Evolutionary conservation across 441 rosid genomes (phyloP).

Genomic region (Jatropha multifida): DNA sequence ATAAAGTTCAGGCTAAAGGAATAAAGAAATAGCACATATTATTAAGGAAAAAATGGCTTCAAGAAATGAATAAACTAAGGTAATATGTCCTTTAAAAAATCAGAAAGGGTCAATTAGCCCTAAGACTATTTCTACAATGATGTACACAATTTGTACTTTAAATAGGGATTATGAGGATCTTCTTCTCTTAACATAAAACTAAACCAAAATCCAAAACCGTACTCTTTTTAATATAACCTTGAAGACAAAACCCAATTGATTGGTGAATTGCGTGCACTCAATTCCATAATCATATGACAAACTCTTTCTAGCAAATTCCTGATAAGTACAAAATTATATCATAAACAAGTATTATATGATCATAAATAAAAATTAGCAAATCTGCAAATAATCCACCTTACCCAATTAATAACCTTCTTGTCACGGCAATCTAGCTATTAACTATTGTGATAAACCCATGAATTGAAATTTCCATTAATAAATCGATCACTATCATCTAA

Average conservation of each 20-base stretch:
- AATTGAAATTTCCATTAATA: not conserved
- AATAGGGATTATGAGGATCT: not conserved
- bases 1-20: too few species aligned
- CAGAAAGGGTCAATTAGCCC: not conserved
- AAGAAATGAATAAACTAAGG: not conserved
- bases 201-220: not conserved
- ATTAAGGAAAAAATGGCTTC: not conserved
- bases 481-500: constrained; percentile 4
- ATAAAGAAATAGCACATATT: too few species aligned
- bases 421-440: constrained; percentile 10
- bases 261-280: not conserved
- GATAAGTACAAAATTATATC: constrained; percentile 12
- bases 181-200: not conserved
- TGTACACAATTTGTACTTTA: not conserved
- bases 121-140: not conserved
- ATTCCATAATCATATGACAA: not conserved
- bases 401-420: constrained; percentile 5
- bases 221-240: too few species aligned
- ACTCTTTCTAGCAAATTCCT: not conserved
- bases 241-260: not conserved
- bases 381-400: too few species aligned
- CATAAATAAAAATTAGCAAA: too few species aligned
- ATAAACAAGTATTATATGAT: not conserved
- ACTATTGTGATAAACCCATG: not conserved
- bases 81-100: not conserved